Base-by-base conservation (phyloP, 148 eudicot genomes). In the Vaccinium darrowii region DNA sequence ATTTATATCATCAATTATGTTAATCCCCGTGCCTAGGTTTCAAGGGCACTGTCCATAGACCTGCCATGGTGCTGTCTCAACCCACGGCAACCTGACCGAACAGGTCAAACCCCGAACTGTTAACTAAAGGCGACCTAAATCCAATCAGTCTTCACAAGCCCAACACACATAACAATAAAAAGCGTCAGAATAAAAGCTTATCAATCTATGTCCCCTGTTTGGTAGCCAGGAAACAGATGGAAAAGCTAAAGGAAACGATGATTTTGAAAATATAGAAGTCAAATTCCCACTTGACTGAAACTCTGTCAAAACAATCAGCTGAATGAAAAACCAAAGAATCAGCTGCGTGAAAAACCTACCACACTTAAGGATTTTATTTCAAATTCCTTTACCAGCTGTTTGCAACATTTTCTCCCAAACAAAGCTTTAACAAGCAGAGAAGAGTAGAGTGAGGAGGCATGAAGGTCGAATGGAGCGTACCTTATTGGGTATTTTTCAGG, bases 361-460 rank as follows among this genome's bases (percentile, higher is more conserved):
- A 21, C 18, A 7, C 82, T 1, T 3, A 12, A 39, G 3, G 47
- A 73, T 15, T 36, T 18, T 80, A 43, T 7, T 15, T 5, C 60
- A 56, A 39, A 27, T 60, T 21, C 23, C 25, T 60, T 21, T 62
- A n/a, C 11, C 58, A 2, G 15, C 25, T 14, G 15, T 25, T 13
- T 3, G 6, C 14, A 25, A 49, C 43, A 23, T 49, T 65, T n/a
- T 49, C 83, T 65, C 76, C 83, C 76, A 23, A 62, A 81, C 83
- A 18, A 57, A 63, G 56, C 23, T 23, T 2, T 5, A 53, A 13
- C 7, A 50, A 18, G 36, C 53, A 39, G 19, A 65, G 56, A 49
- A 65, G 56, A 47, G 27, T 6, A 53, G 65, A 81, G 39, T 43
- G 57, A 81, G 54, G 11, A 30, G 65, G 81, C 7, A 19, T 1